These are phyloP conservation scores for Cladosporium halotolerans DNA, from an alignment of 2,329 filamentous ascomycete species.

Conservation along the genomic window DNA sequence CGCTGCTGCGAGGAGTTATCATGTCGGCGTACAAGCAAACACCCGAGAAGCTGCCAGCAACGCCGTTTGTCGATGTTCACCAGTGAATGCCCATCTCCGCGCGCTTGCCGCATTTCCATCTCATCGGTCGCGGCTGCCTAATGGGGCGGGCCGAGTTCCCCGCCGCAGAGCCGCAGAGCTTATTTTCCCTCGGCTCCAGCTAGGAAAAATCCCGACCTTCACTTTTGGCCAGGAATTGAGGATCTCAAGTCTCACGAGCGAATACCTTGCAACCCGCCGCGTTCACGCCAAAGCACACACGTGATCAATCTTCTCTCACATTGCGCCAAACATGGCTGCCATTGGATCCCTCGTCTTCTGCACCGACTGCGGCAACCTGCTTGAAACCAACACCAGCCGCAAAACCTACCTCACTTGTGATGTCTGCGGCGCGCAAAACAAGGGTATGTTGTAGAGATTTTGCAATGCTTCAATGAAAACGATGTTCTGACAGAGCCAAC, in stretches of 20 bases:
- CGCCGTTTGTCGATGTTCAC: constrained; percentile 6
- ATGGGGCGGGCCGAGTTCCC: constrained; percentile 2
- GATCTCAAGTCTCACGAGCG: not conserved
- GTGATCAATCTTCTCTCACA: not conserved
- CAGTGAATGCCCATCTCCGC: constrained; percentile 4
- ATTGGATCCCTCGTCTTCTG: constrained; percentile 92
- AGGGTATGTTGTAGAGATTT: constrained; percentile 50
- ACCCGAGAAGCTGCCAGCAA: not conserved
- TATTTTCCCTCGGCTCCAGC: not conserved
- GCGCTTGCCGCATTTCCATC: not conserved
- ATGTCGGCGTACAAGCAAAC: not conserved
- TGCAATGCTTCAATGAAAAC: not conserved
- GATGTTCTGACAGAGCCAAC: not conserved
- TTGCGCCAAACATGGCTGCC: constrained; percentile 60
- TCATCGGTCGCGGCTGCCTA: not conserved
- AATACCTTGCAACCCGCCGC: not conserved
- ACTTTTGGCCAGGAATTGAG: not conserved
- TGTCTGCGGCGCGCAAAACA: constrained; percentile 78
- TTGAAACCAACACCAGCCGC: constrained; percentile 71
- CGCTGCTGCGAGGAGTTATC: not conserved
- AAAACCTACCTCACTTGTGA: constrained; percentile 75
- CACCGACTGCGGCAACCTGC: constrained; percentile 81
- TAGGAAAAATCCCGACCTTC: not conserved
- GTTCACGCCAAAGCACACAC: not conserved
- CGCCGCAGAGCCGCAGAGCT: not conserved